Percentiles rank a stretch among this genome's conserved stretches.
These are phyloP conservation scores for Cladosporium colombiae DNA, from an alignment of 2,329 filamentous ascomycete species.

Conservation along the genomic window DNA sequence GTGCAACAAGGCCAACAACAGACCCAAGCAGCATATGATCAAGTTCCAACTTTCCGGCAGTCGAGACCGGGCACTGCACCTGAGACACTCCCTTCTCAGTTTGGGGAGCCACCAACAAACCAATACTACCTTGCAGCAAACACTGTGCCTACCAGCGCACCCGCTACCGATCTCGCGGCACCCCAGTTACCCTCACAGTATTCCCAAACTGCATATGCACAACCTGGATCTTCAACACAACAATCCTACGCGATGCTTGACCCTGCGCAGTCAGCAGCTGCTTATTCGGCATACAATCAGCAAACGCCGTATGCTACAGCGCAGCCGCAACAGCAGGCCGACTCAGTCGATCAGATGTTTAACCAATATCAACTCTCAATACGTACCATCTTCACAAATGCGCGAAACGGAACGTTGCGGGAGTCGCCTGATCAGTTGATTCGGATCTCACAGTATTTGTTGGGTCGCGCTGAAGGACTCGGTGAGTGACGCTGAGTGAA, in stretches of 20 bases:
- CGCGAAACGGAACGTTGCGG: slow-evolving; percentile 61
- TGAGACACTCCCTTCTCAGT: slow-evolving; percentile 70
- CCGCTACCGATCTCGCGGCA: slow-evolving; percentile 58
- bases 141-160: slow-evolving; percentile 57
- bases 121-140: slow-evolving; percentile 72
- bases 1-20: slow-evolving; percentile 59
- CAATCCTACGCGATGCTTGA: slow-evolving; percentile 57
- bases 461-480: slow-evolving; percentile 64
- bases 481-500: slow-evolving; percentile 53
- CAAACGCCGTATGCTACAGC: slow-evolving; percentile 28
- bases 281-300: slow-evolving; percentile 30
- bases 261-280: slow-evolving; percentile 42
- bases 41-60: slow-evolving; percentile 71
- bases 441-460: slow-evolving; percentile 66
- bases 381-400: slow-evolving; percentile 69
- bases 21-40: slow-evolving; percentile 63
- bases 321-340: slow-evolving; percentile 27
- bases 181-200: slow-evolving; percentile 68
- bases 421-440: slow-evolving; percentile 62
- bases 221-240: slow-evolving; percentile 55
- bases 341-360: slow-evolving; percentile 63
- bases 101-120: slow-evolving; percentile 62
- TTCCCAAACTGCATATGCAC: slow-evolving; percentile 60
- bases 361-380: slow-evolving; percentile 59
- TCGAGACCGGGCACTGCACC: slow-evolving; percentile 71